Evolutionary conservation across 148 eudicot species (phyloP), one percentile per base, ranked within the genome.

Genomic region (Diospyros kaki): DNA sequence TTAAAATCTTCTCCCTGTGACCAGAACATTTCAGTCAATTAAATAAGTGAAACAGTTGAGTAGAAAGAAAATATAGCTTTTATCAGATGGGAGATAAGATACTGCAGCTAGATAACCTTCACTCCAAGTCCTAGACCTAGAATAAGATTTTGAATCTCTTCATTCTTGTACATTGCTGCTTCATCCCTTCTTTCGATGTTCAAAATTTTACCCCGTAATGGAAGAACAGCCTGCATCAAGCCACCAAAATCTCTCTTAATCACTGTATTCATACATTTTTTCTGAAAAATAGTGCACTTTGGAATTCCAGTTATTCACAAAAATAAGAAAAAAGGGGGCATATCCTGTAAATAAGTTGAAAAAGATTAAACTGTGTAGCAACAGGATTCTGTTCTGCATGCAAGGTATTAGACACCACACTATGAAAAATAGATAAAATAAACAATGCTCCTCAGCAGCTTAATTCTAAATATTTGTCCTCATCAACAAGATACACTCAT

Each of bases 131-230:
- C 97, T 59, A 95, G 76, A 58, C 79, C 98, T 58, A 88, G 97
- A 65, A 95, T 95, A 64, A 95, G 92, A 86, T 90, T 95, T 76
- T 92, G 97, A 80, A 95, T 89, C 84, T 95, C 98, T 75, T 89
- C 87, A 65, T 95, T 95, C 77, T 95, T 95, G 78, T 95, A 95
- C 98, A 95, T 95, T 40, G 98, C 91, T 52, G 96, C 97, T 81
- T 95, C 98, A 72, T 95, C 98, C 78, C 76, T 89, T 74, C 96
- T 87, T 78, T 95, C 98, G 72, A 95, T 83, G 64, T 95, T 95
- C 72, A 95, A 84, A 81, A 95, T 95, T 84, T 95, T 95, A 77
- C 98, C 98, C 83, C 97, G 85, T 64, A 95, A 82, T 71, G 98
- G 98, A 52, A 95, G 96, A 84, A 95, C 84, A 66, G 98, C 98